Percentiles rank a stretch among this genome's conserved stretches.
These are phyloP conservation scores for Sordariomycetes sp. DNA, from an alignment of 2,329 filamentous ascomycete genomes.

Conservation along the genomic window DNA sequence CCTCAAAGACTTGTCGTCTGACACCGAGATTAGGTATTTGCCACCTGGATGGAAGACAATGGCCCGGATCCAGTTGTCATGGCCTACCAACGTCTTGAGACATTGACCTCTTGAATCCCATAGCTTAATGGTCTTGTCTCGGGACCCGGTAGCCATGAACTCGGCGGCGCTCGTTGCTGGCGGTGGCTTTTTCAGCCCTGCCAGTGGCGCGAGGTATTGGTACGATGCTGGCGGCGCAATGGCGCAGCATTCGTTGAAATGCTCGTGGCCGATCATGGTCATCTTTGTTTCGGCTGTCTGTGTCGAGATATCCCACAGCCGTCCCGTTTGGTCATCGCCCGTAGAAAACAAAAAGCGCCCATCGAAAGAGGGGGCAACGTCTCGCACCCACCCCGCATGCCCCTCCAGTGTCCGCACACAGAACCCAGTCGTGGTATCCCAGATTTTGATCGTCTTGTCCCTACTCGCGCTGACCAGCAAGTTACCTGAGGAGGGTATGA, in stretches of 20 bases:
- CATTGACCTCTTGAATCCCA: constrained; percentile 82
- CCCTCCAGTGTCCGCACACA: constrained; percentile 85
- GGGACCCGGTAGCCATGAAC: constrained; percentile 79
- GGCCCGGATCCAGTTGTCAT: constrained; percentile 89
- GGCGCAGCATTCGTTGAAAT: constrained; percentile 76
- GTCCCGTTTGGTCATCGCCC: constrained; percentile 71
- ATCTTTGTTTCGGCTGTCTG: constrained; percentile 60
- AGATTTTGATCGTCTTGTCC: constrained; percentile 78
- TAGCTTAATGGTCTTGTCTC: constrained; percentile 84
- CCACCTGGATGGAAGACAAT: constrained; percentile 86
- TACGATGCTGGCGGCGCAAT: constrained; percentile 77
- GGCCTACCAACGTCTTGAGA: constrained; percentile 75
- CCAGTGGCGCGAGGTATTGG: constrained; percentile 63
- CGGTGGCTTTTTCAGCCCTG: constrained; percentile 76
- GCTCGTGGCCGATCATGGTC: constrained; percentile 77
- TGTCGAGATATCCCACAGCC: constrained; percentile 75
- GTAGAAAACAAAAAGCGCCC: constrained; percentile 76
- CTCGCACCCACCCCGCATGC: constrained; percentile 85
- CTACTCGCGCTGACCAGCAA: constrained; percentile 78
- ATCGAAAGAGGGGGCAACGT: constrained; percentile 73
- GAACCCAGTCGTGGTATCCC: constrained; percentile 89
- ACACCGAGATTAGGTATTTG: constrained; percentile 77
- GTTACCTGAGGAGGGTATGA: constrained; percentile 82
- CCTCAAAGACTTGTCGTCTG: constrained; percentile 84
- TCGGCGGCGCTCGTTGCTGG: constrained; percentile 67